Evolutionary conservation across 2,329 filamentous ascomycete genomes (phyloP).

Genomic region (Ascochyta clinopodiicola): DNA sequence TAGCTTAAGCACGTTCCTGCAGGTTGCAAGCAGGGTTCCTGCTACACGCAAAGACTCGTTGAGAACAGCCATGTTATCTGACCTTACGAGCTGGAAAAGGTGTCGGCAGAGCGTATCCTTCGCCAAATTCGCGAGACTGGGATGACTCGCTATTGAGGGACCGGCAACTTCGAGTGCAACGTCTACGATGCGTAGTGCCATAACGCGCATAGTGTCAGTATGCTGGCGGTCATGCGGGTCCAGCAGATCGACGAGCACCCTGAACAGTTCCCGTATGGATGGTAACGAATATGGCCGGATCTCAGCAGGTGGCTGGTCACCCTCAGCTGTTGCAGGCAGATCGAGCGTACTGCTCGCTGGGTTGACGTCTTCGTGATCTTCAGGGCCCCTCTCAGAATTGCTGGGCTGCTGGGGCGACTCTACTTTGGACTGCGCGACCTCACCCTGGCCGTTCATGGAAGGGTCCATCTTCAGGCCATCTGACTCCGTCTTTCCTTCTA

Average conservation of each 20-base stretch:
- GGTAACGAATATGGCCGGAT: slow-evolving; percentile 91
- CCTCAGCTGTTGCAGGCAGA: slow-evolving; percentile 49
- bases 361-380: slow-evolving; percentile 47
- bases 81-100: slow-evolving; percentile 93
- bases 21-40: slow-evolving; percentile 88
- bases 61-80: slow-evolving; percentile 93
- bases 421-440: slow-evolving; percentile 47
- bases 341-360: slow-evolving; percentile 54
- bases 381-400: slow-evolving; percentile 41
- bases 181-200: slow-evolving; percentile 96
- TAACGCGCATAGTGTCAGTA: slow-evolving; percentile 93
- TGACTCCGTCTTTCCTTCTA: slow-evolving; percentile 66
- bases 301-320: slow-evolving; percentile 58
- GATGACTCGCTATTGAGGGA: slow-evolving; percentile 91
- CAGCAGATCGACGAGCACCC: slow-evolving; percentile 89
- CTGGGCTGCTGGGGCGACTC: slow-evolving; percentile 44
- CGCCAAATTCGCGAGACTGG: slow-evolving; percentile 82
- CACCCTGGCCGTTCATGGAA: slow-evolving; percentile 68
- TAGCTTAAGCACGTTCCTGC: slow-evolving; percentile 86
- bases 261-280: slow-evolving; percentile 91
- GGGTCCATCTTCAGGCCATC: slow-evolving; percentile 85
- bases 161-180: slow-evolving; percentile 96
- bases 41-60: slow-evolving; percentile 93
- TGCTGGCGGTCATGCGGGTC: slow-evolving; percentile 93
- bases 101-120: slow-evolving; percentile 93